phyloP scores from a whole-genome alignment of 345 rosid genomes.

The Syzygium aqueum region DNA sequence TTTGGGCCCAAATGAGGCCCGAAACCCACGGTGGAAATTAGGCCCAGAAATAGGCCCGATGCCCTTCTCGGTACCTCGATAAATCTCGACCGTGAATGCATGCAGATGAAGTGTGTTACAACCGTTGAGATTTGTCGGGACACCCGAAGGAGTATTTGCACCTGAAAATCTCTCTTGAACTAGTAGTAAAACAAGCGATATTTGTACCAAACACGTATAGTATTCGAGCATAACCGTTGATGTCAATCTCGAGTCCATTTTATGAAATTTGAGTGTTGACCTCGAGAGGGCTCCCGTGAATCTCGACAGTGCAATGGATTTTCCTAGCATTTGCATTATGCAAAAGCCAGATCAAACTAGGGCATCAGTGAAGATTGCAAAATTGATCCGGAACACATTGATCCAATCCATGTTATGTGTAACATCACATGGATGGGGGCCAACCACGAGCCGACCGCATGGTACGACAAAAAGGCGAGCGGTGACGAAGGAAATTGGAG shows the following conservation, averaged over 20 bases:
- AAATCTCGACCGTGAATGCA: not conserved
- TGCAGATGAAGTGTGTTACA: not conserved
- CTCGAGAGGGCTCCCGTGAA: not conserved
- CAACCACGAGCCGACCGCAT: too few species aligned
- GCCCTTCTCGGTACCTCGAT: not conserved
- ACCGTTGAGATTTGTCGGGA: not conserved
- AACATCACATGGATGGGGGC: not conserved
- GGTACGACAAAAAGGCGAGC: too few species aligned
- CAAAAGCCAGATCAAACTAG: not conserved
- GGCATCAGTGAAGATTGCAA: not conserved
- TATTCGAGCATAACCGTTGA: not conserved
- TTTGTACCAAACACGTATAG: accelerated
- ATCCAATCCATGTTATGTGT: not conserved
- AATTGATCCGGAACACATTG: not conserved
- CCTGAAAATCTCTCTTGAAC: not conserved
- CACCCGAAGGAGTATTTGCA: not conserved
- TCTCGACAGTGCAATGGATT: not conserved
- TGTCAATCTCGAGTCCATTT: accelerated
- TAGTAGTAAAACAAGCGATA: not conserved
- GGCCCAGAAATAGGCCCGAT: not conserved
- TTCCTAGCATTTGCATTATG: not conserved
- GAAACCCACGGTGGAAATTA: not conserved
- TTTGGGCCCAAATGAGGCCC: not conserved
- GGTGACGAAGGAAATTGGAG: too few species aligned
- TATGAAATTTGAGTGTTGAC: accelerated